Evolutionary conservation across 2,329 filamentous ascomycete species (phyloP), one percentile per base, ranked within the genome.

Genomic region (Monosporascus sp.): DNA sequence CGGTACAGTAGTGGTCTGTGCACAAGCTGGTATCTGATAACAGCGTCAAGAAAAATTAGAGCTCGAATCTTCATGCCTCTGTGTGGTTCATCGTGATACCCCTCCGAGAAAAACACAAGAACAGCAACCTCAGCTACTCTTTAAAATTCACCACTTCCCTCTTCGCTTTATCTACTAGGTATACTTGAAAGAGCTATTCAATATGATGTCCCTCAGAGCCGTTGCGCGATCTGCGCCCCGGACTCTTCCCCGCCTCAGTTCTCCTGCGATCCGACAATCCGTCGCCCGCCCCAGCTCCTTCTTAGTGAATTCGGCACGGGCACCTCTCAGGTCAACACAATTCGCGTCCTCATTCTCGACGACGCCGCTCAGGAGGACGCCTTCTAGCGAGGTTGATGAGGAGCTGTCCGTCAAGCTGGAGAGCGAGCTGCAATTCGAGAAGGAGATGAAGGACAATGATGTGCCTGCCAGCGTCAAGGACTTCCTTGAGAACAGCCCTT

Each of bases 321-420:
- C 70, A 31, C 64, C 70, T 55, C 59, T 71, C 49, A 61, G 65
- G 61, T 66, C 63, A 41, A 52, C 68, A 41, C 70, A 72, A 54
- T 64, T 72, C 54, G 70, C 75, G 66, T 73, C 78, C 14, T 69
- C 74, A 49, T 82, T 82, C 65, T 81, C 79, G 27, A 77, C 76
- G 18, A 72, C 75, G 2, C 57, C 69, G 24, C 60, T 76, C 56
- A 74, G 78, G 58, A 69, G 70, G 52, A 70, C 73, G 5, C 61
- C 72, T 18, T 63, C 67, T 42, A 68, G 67, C 48, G 79, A 82
- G 68, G 82, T 81, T 57, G 89, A 95, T 66, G 79, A 86, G 60
- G 90, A 97, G 74, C 85, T 99, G 51, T 82, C 85, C 41, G 83
- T 85, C 54, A 97, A 97, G 82, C 83, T 99, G 48, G 83, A 89